phyloP scores from a whole-genome alignment of 306 rosid species.

The Rosa chinensis region DNA sequence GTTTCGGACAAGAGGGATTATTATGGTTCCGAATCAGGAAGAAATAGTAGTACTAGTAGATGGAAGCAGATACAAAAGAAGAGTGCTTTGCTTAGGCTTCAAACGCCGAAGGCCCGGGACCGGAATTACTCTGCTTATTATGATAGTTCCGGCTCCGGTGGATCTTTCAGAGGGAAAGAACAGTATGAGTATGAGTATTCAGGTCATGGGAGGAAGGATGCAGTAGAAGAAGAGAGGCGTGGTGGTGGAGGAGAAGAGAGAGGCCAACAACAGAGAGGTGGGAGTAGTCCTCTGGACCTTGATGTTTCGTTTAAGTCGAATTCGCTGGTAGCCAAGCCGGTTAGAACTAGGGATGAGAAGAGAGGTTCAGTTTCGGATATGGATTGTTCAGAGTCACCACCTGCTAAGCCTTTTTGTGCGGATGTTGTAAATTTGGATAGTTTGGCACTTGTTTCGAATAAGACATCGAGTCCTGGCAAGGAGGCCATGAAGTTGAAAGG shows the following conservation, averaged over 20 bases:
- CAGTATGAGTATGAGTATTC: conserved; percentile 40
- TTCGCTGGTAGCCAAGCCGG: conserved; percentile 82
- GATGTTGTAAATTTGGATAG: conserved; percentile 22
- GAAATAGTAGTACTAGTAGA: conserved; percentile 46
- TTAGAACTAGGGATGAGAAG: conserved; percentile 22
- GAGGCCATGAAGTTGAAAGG: conserved; percentile 24
- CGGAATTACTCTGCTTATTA: conserved; percentile 49
- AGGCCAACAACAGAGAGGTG: conserved; percentile 42
- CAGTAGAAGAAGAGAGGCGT: background rate
- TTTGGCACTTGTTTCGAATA: conserved; percentile 23
- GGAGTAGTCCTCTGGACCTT: conserved; percentile 67
- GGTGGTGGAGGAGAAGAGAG: background rate
- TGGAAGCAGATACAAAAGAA: conserved; percentile 88
- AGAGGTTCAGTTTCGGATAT: conserved; percentile 11
- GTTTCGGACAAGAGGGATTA: conserved; percentile 42
- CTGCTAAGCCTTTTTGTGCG: background rate
- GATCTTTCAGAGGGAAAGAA: conserved; percentile 51
- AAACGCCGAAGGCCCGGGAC: conserved; percentile 51
- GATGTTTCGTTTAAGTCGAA: conserved; percentile 87
- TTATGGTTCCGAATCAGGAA: conserved; percentile 44
- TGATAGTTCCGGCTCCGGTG: conserved; percentile 41
- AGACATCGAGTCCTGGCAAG: conserved; percentile 30
- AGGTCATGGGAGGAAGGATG: conserved; percentile 43
- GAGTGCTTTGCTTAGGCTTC: conserved; percentile 88
- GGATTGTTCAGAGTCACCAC: conserved; percentile 18